Percentiles rank a stretch among this genome's conserved stretches.
These are phyloP conservation scores for Cladosporium sp. DNA, from an alignment of 2,329 filamentous ascomycete genomes.

Conservation along the genomic window DNA sequence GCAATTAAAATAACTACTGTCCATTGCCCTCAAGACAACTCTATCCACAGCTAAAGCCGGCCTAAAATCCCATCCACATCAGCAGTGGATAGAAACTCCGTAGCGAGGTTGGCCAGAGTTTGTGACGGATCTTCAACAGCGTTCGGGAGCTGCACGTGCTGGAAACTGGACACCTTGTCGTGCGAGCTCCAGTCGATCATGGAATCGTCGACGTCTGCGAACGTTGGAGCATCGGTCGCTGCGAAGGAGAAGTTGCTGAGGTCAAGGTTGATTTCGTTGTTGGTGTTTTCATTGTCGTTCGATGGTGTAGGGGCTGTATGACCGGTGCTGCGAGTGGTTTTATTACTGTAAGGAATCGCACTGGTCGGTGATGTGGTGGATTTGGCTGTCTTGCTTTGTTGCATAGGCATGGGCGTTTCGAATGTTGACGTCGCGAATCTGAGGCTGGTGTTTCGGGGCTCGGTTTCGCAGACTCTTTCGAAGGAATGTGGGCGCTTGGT, in stretches of 20 bases:
- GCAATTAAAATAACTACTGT: too few relatives aligned
- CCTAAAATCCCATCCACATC: slow-evolving; percentile 6
- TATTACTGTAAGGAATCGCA: background rate
- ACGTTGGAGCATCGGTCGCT: background rate
- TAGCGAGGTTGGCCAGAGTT: slow-evolving; percentile 1
- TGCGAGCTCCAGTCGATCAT: slow-evolving; percentile 14
- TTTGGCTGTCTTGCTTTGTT: background rate
- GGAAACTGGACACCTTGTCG: slow-evolving; percentile 18
- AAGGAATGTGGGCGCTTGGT: background rate
- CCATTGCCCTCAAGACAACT: too few relatives aligned
- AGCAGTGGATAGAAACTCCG: slow-evolving; percentile 5
- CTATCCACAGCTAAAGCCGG: background rate
- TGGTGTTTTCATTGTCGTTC: background rate
- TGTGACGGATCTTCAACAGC: background rate
- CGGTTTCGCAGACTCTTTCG: slow-evolving; percentile 4
- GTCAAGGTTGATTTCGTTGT: background rate
- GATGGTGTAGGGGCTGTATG: too few relatives aligned
- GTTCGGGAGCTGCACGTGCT: slow-evolving; percentile 11
- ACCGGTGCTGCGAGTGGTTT: too few relatives aligned
- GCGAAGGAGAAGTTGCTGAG: slow-evolving; percentile 2
- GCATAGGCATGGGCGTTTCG: slow-evolving; percentile 12
- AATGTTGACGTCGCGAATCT: slow-evolving; percentile 21
- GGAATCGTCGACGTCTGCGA: background rate
- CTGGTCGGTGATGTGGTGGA: background rate
- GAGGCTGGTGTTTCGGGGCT: slow-evolving; percentile 21